Percentiles rank a stretch among this genome's conserved stretches.
Evolutionary conservation across 768 basidiomycete species (phyloP).

Genomic region (Epithele typhae): DNA sequence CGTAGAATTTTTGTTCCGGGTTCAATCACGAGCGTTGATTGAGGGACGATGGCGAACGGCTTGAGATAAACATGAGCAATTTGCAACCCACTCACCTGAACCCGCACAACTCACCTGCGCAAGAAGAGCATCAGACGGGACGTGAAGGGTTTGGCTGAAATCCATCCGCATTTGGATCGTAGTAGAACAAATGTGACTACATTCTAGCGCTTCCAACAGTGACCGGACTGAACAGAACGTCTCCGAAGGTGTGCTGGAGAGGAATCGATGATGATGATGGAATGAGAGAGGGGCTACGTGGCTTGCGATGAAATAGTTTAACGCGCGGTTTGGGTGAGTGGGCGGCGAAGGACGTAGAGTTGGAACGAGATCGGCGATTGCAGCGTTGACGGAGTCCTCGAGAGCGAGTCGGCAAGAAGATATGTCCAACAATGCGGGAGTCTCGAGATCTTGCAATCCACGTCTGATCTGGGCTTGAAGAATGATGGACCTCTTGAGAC

Average conservation of each 20-base stretch:
- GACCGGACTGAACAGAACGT: neutral
- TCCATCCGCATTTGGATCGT: conserved; percentile 10
- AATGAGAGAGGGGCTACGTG: neutral
- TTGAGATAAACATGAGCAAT: conserved; percentile 9
- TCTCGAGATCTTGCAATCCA: neutral
- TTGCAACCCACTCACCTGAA: conserved; percentile 10
- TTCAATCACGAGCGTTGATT: neutral
- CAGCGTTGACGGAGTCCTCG: conserved; percentile 6
- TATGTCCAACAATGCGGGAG: neutral
- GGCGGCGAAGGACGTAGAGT: neutral
- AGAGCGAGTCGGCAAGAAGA: conserved; percentile 4
- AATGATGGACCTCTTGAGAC: neutral
- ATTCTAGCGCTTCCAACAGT: conserved; percentile 8
- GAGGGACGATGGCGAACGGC: conserved; percentile 9
- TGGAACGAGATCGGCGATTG: conserved; percentile 5
- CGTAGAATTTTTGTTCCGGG: neutral
- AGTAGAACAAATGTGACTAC: conserved; percentile 12
- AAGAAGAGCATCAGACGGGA: conserved; percentile 14
- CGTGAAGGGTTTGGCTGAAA: conserved; percentile 5
- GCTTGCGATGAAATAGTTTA: conserved; percentile 4
- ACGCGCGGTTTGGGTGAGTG: neutral
- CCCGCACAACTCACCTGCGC: conserved; percentile 20
- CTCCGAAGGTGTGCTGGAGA: neutral
- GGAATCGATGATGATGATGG: conserved; percentile 1
- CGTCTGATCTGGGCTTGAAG: conserved; percentile 8